Percentiles rank a stretch among this genome's conserved stretches.
These are phyloP conservation scores for Capsicum rhomboideum DNA, from an alignment of 257 asterid genomes.

Conservation along the genomic window DNA sequence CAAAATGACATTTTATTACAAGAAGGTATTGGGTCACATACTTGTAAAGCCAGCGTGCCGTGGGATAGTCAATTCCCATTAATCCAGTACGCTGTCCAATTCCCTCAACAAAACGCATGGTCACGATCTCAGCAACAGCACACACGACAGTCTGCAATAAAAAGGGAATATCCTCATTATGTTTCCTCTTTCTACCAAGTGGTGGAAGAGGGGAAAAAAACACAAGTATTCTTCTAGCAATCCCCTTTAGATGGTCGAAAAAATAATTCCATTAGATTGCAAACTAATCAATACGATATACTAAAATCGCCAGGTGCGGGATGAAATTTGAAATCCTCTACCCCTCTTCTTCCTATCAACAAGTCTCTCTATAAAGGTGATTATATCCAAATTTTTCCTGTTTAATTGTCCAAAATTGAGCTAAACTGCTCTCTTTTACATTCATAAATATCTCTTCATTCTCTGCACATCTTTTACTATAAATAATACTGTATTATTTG, in stretches of 20 bases:
- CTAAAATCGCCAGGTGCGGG: not conserved
- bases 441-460: not conserved
- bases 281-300: not conserved
- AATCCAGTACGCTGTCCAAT: constrained; percentile 76
- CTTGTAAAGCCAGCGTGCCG: constrained; percentile 94
- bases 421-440: not conserved
- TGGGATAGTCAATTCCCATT: constrained; percentile 95
- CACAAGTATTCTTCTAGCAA: not conserved
- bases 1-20: not conserved
- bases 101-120: constrained; percentile 80
- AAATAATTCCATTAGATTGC: not conserved
- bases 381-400: not conserved
- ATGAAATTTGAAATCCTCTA: not conserved
- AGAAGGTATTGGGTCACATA: constrained; percentile 18
- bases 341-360: not conserved
- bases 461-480: not conserved
- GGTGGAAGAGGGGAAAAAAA: not conserved
- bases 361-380: not conserved
- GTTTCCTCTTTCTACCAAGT: not conserved
- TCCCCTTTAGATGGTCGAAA: not conserved
- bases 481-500: not conserved
- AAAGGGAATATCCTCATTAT: not conserved
- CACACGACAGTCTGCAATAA: constrained; percentile 62
- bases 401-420: not conserved
- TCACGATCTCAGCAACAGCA: constrained; percentile 79